Base-by-base conservation (phyloP, 2,329 filamentous ascomycete species). In the Apiospora rasikravindrae region DNA sequence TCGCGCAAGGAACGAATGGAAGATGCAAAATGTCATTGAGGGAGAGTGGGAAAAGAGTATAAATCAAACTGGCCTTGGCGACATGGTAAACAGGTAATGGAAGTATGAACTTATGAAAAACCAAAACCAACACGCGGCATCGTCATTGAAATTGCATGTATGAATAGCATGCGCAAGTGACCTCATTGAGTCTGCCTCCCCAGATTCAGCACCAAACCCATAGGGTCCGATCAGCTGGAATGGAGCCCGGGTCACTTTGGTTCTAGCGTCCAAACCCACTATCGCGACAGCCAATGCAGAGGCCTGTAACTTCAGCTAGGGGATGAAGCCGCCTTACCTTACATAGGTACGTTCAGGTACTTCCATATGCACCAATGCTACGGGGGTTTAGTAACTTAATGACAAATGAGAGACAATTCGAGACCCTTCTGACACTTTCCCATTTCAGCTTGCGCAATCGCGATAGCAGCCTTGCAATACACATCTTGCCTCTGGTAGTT, bases 381-480 rank as follows among this genome's bases (percentile, higher is more conserved):
- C 29, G 29, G 29, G 33, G 33, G 33, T 37, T 37, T 37, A 37
- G 33, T 6, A 7, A 5, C 5, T 6, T 29, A 29, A 13, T 47
- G 69, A 37, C 57, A 42, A 29, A 37, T 29, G 47, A 61, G 42
- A 49, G 71, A 72, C 67, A 42, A 45, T 72, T 72, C 71, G 71
- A 72, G 71, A 70, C 69, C 61, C 71, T 72, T 72, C 71, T 70
- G 19, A 64, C 51, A 29, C n/a, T 42, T 19, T 29, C 67, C 4
- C 49, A 67, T 57, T 69, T 22, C 69, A 69, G 61, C 45, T 66
- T 64, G 71, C 71, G 69, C 69, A 68, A 64, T 64, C 26, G 47
- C 67, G 40, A 24, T 29, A 37, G 61, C 64, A 64, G 69, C 71
- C 71, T 73, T 51, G 69, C 51, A 64, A 53, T 47, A 69, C n/a